Evolutionary conservation across 164 flowering plant species (phyloP), one percentile per base, ranked within the genome.

Genomic region (Kingdonia uniflora): DNA sequence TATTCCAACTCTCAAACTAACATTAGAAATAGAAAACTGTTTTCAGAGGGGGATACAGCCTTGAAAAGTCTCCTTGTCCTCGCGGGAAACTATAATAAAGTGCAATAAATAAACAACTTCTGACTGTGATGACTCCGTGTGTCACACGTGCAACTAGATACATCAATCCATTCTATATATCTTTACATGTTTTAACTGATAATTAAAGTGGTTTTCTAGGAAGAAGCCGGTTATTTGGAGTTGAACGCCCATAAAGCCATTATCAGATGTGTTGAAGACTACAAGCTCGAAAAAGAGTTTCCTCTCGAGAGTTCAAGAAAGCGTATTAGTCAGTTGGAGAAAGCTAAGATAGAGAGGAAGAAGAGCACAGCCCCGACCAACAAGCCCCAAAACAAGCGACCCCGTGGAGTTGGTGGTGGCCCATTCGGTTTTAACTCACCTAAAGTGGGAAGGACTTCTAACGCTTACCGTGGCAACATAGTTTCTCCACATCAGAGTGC

Each of bases 261-360:
- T 59, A 73, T 79, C 64, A 78, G 67, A 59, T 81, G 84, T 48
- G 77, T 79, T 44, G 80, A 81, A 68, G 87, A 76, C 54, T 71
- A 76, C 67, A 76, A 75, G 55, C 80, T 81, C 8, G 76, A 79
- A 60, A 41, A 80, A 41, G 71, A 70, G 42, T 76, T 79, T 66
- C 15, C 73, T 20, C 57, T 76, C 43, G 79, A 75, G 24, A 68
- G 49, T 65, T 52, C 71, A 17, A 75, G 45, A 59, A 76, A 72
- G 58, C 68, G 84, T 6, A 64, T 66, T 23, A 14, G 66, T 42
- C 74, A 66, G 46, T 66, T 78, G 68, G 87, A 76, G 71, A 79
- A 72, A 60, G 56, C 68, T 25, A 76, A 66, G 68, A 64, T 63
- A 40, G 80, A 79, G 5, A 76, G 58, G 59, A 75, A 67, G 63